Percentiles rank a stretch among this genome's conserved stretches.
Conservation (phyloP, 2,329 filamentous ascomycete species). For the Fusarium illudens region DNA sequence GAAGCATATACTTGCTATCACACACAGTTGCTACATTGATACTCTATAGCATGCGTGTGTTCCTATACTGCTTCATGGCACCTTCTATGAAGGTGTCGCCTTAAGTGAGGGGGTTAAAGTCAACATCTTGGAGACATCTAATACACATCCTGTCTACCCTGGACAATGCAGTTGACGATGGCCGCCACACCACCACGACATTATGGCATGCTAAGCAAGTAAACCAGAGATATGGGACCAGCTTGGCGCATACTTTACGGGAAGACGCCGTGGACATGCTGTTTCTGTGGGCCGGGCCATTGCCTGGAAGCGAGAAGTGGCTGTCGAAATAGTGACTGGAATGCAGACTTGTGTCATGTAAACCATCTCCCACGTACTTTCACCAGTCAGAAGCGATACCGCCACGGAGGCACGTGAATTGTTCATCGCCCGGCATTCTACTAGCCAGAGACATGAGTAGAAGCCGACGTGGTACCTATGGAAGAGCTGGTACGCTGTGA, state of each 20-base stretch:
- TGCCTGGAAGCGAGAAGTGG: background rate
- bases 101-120: background rate
- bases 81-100: background rate
- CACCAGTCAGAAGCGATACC: background rate
- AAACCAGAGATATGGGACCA: background rate
- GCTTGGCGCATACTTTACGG: background rate
- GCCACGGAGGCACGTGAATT: background rate
- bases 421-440: background rate
- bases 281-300: background rate
- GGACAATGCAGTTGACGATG: background rate
- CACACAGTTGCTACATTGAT: background rate
- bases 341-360: constrained; percentile 1
- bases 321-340: background rate
- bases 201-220: background rate
- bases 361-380: background rate
- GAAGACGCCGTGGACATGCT: background rate
- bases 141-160: background rate
- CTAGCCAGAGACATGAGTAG: background rate
- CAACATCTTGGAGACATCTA: background rate
- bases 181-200: background rate
- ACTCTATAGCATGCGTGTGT: background rate
- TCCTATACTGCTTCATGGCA: too few species aligned
- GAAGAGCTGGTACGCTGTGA: background rate
- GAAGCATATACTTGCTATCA: background rate
- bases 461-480: background rate